Conservation (phyloP, 768 basidiomycete genomes). For the Mycena alexandri region DNA sequence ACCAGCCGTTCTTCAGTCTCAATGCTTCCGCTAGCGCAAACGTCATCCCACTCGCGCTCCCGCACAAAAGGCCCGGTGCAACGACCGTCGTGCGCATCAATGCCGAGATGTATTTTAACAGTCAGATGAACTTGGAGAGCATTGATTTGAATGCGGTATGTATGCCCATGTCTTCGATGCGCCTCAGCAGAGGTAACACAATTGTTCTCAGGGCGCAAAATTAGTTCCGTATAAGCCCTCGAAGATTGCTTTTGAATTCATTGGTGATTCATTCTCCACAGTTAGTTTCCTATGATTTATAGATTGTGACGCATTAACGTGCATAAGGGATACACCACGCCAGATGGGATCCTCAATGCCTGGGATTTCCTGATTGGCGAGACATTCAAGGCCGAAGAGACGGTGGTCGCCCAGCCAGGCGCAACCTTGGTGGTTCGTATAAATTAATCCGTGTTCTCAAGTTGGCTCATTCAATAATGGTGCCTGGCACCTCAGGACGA, state of each 20-base stretch:
- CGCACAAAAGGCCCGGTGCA: not conserved
- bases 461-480: not conserved
- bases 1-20: slow-evolving; percentile 56
- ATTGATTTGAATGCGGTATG: slow-evolving; percentile 59
- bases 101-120: slow-evolving; percentile 70
- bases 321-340: slow-evolving; percentile 63
- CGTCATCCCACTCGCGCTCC: slow-evolving; percentile 50
- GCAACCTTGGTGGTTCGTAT: slow-evolving; percentile 57
- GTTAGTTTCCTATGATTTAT: slow-evolving; percentile 46
- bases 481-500: slow-evolving; percentile 62
- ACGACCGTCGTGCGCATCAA: slow-evolving; percentile 58
- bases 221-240: slow-evolving; percentile 60
- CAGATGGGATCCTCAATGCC: slow-evolving; percentile 65
- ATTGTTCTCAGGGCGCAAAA: slow-evolving; percentile 54
- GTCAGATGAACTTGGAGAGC: slow-evolving; percentile 63
- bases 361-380: slow-evolving; percentile 68
- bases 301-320: no score
- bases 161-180: not conserved
- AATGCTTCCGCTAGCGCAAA: slow-evolving; percentile 62
- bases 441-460: not conserved
- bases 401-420: slow-evolving; percentile 66
- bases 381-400: slow-evolving; percentile 64
- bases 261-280: slow-evolving; percentile 70
- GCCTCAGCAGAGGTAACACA: not conserved
- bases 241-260: slow-evolving; percentile 63